A percentile compares a stretch with the other conserved stretches of the same genome.
Evolutionary conservation across 2,329 filamentous ascomycete species (phyloP).

Genomic region (Plectosphaerella sp.): DNA sequence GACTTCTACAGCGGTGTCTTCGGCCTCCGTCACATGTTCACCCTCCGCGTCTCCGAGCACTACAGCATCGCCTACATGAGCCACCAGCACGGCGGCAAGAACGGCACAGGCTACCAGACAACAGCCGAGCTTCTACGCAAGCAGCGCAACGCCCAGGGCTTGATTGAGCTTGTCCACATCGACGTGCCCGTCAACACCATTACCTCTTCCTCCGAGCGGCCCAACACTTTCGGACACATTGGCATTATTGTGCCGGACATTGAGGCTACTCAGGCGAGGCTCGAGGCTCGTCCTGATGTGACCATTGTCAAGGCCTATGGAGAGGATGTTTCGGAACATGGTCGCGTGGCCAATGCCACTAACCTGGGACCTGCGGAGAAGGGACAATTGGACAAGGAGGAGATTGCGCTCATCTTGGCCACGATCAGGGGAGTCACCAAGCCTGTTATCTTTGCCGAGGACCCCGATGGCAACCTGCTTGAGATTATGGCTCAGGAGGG

Average conservation of each 20-base stretch:
- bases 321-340: conserved; percentile 7
- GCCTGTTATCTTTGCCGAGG: conserved; percentile 14
- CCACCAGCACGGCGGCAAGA: conserved; percentile 28
- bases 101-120: conserved; percentile 30
- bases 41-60: conserved; percentile 18
- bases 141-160: conserved; percentile 27
- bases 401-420: conserved; percentile 3
- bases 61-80: conserved; percentile 29
- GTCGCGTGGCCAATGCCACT: conserved; percentile 11
- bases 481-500: conserved; percentile 16
- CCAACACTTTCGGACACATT: conserved; percentile 27
- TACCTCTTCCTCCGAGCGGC: conserved; percentile 12
- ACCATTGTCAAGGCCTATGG: conserved; percentile 21
- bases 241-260: conserved; percentile 29
- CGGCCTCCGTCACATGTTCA: conserved; percentile 29
- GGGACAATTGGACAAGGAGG: conserved; percentile 8
- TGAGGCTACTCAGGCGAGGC: conserved; percentile 17
- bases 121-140: conserved; percentile 23
- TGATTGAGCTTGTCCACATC: conserved; percentile 25
- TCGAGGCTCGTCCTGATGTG: conserved; percentile 14
- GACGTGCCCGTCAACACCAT: conserved; percentile 14
- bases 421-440: conserved; percentile 9
- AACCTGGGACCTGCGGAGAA: conserved; percentile 7
- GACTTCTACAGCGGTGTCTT: conserved; percentile 27
- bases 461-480: conserved; percentile 19